These are phyloP conservation scores for Phaeoacremonium minimum DNA, from an alignment of 2,329 filamentous ascomycete genomes.

Conservation along the genomic window DNA sequence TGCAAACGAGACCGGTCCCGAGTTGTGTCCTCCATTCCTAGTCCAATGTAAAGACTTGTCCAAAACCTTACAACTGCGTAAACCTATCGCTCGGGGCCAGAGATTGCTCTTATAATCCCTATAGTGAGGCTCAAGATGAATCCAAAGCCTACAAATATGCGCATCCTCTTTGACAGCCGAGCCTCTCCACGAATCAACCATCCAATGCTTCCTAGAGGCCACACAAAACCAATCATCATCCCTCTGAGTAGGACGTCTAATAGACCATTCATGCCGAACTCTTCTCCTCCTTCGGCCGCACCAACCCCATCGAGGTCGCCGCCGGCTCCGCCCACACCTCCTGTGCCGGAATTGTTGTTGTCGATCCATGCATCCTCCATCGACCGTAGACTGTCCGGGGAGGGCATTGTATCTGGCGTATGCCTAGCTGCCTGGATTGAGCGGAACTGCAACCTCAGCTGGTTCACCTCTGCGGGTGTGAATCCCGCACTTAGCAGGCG, in stretches of 20 bases:
- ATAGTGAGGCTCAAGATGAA: slow-evolving; percentile 75
- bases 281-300: slow-evolving; percentile 46
- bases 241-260: slow-evolving; percentile 86
- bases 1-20: no score
- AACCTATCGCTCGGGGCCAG: background rate
- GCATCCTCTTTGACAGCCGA: slow-evolving; percentile 78
- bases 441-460: slow-evolving; percentile 82
- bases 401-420: slow-evolving; percentile 86
- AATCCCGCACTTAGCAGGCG: slow-evolving; percentile 78
- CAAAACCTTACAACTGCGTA: no score
- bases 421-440: slow-evolving; percentile 77
- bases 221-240: slow-evolving; percentile 90
- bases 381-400: slow-evolving; percentile 66
- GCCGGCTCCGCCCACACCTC: slow-evolving; percentile 22
- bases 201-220: slow-evolving; percentile 79
- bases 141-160: slow-evolving; percentile 82
- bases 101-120: slow-evolving; percentile 56
- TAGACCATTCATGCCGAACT: slow-evolving; percentile 45
- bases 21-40: no score
- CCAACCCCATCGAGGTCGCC: slow-evolving; percentile 31
- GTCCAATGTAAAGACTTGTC: no score
- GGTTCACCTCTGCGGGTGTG: slow-evolving; percentile 75
- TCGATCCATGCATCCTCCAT: slow-evolving; percentile 94
- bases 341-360: slow-evolving; percentile 41
- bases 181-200: slow-evolving; percentile 86